These are phyloP conservation scores for Diaporthe capsici DNA, from an alignment of 2,329 filamentous ascomycete genomes.

Conservation along the genomic window DNA sequence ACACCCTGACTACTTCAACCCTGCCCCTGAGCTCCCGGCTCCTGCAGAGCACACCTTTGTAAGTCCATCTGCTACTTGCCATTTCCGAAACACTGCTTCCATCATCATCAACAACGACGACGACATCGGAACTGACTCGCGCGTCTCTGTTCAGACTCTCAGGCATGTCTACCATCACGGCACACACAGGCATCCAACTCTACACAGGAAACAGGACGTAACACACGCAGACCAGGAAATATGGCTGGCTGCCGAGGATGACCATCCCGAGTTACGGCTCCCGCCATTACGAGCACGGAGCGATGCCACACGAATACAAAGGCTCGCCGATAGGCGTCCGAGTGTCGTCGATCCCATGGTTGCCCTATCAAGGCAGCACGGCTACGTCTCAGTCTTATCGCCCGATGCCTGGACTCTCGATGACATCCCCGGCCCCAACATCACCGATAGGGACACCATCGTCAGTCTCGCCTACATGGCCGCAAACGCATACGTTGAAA, in stretches of 20 bases:
- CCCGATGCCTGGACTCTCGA: conserved; percentile 88
- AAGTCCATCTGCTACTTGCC: conserved; percentile 43
- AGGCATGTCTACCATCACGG: conserved; percentile 96
- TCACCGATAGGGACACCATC: conserved; percentile 88
- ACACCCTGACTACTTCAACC: conserved; percentile 53
- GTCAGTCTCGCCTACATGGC: conserved; percentile 90
- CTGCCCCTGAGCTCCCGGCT: conserved; percentile 58
- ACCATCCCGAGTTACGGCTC: conserved; percentile 64
- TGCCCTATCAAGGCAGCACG: conserved; percentile 77
- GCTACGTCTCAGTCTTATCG: conserved; percentile 76
- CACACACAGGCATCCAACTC: conserved; percentile 80
- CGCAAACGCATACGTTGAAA: conserved; percentile 87
- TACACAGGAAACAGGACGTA: conserved; percentile 85
- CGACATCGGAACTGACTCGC: conserved; percentile 7
- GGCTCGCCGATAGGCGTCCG: conserved; percentile 83
- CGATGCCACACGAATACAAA: conserved; percentile 78
- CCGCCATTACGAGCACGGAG: conserved; percentile 74
- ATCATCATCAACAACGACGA: background rate
- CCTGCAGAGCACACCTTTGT: conserved; percentile 71
- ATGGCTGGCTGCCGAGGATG: conserved; percentile 74
- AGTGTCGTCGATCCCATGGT: conserved; percentile 85
- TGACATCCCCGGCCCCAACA: conserved; percentile 81
- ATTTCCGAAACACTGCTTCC: conserved; percentile 9
- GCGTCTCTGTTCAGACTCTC: conserved; percentile 65
- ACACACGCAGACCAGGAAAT: conserved; percentile 66